Base-by-base conservation (phyloP, 139 green algal genomes). In the Chlorella ohadii region DNA sequence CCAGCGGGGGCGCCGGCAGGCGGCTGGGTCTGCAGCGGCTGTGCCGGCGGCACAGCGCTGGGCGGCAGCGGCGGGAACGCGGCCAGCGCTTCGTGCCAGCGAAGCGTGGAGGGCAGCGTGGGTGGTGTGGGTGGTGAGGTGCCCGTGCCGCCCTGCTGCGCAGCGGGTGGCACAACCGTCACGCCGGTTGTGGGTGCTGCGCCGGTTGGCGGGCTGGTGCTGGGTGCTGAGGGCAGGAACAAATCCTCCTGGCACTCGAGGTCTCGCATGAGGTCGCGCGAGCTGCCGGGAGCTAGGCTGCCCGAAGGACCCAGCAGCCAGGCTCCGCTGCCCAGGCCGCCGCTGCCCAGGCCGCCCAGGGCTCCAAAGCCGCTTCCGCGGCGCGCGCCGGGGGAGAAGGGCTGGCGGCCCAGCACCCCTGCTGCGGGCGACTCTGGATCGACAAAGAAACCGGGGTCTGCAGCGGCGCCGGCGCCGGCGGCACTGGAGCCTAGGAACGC, bases 381-480 rank as follows among this genome's bases (percentile, higher is more conserved):
- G 31, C 15, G 12, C 1, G 9, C 64, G 34, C 1, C 31, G 15
- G 64, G 25, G 5, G 64, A 34, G 19, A 71, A 71, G 64, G 51
- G 64, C 64, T 19, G 64, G 9, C 64, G 34, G 16, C n/a, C 64
- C 31, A 39, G 31, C 31, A 13, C 12, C 4, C 28, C 31, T 13
- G 64, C 34, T 27, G n/a, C 31, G 13, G 31, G n/a, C 1, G n/a
- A 33, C 31, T 33, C n/a, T n/a, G n/a, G 15, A 0, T 33, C 81
- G n/a, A 80, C 67, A 27, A 85, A 44, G 20, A 78, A 85, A 39
- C 39, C 67, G 5, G 44, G 81, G 81, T 80, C 72, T n/a, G 64
- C 55, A 2, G 67, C 81, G 22, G 44, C 72, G 38, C 81, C 81
- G 5, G 44, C 81, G 28, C 4, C 63, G 64, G 34, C 63, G 13